Conservation (phyloP, 495 filamentous ascomycete species). For the Aspergillus incahuasiensis region DNA sequence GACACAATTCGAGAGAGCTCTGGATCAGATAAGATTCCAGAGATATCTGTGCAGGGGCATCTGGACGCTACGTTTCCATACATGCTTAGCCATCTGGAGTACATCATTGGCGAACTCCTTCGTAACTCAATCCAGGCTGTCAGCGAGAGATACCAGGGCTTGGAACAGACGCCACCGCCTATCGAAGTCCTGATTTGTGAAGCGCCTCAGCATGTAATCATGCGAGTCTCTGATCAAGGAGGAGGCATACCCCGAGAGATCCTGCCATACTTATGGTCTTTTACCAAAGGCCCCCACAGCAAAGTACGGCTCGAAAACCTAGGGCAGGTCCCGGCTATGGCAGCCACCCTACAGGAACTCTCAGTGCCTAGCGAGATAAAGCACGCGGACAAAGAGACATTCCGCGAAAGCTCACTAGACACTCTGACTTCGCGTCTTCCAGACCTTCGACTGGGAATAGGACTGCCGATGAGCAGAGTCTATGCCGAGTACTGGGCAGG, state of each 20-base stretch:
- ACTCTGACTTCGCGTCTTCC: slow-evolving; percentile 76
- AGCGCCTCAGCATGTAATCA: slow-evolving; percentile 90
- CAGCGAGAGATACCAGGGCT: slow-evolving; percentile 59
- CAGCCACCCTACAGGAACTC: slow-evolving; percentile 91
- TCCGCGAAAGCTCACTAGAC: slow-evolving; percentile 62
- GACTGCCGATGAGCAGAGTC: slow-evolving; percentile 85
- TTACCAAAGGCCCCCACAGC: slow-evolving; percentile 81
- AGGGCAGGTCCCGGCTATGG: slow-evolving; percentile 82
- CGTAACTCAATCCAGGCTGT: slow-evolving; percentile 93
- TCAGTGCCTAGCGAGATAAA: slow-evolving; percentile 31
- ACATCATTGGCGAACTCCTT: slow-evolving; percentile 92
- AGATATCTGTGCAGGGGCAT: slow-evolving; percentile 82
- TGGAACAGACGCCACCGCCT: slow-evolving; percentile 55
- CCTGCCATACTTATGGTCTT: slow-evolving; percentile 92
- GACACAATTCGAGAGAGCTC: slow-evolving; percentile 68
- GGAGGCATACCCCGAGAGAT: slow-evolving; percentile 83
- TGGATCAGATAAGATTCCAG: slow-evolving; percentile 65
- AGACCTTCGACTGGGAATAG: slow-evolving; percentile 87
- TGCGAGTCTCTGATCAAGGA: slow-evolving; percentile 91
- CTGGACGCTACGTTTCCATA: slow-evolving; percentile 90
- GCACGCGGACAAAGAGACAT: slow-evolving; percentile 27
- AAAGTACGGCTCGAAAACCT: slow-evolving; percentile 74
- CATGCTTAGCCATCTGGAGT: slow-evolving; percentile 92
- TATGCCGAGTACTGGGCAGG: slow-evolving; percentile 99
- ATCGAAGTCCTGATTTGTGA: slow-evolving; percentile 95